Conservation (phyloP, 768 basidiomycete genomes). For the Thelephora ganbajun region DNA sequence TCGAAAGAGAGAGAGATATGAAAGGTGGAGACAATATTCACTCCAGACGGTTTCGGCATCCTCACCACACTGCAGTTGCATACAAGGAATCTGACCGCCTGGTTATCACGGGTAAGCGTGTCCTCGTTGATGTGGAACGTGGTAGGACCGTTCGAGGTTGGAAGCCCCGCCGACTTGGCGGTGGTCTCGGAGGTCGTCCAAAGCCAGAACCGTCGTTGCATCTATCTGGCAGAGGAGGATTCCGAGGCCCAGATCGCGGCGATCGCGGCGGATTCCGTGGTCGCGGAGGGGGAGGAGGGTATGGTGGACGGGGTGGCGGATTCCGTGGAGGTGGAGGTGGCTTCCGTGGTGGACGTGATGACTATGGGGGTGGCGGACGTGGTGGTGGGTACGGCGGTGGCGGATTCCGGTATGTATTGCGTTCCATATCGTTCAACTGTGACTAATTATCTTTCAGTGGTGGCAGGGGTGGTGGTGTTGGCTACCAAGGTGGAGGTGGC, state of each 20-base stretch:
- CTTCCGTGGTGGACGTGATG: slow-evolving; percentile 13
- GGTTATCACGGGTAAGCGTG: slow-evolving; percentile 90
- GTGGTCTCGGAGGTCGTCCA: slow-evolving; percentile 97
- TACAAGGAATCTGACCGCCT: slow-evolving; percentile 99
- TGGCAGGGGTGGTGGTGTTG: slow-evolving; percentile 61
- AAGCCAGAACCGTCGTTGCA: slow-evolving; percentile 46
- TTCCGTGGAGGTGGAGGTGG: slow-evolving; percentile 17
- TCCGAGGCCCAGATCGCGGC: slow-evolving; percentile 22
- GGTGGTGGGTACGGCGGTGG: slow-evolving; percentile 29
- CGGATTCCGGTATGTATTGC: slow-evolving; percentile 34
- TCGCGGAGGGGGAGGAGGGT: slow-evolving; percentile 27
- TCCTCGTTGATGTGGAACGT: slow-evolving; percentile 95
- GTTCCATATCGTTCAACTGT: slow-evolving; percentile 2
- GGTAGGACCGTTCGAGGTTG: slow-evolving; percentile 96
- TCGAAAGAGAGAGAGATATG: slow-evolving; percentile 98
- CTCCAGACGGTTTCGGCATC: slow-evolving; percentile 6
- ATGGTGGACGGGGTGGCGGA: slow-evolving; percentile 23
- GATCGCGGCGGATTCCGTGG: slow-evolving; percentile 34
- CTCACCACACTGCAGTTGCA: slow-evolving; percentile 40
- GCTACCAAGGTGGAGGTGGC: slow-evolving; percentile 49
- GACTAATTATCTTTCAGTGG: slow-evolving; percentile 21
- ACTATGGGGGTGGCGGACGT: slow-evolving; percentile 16
- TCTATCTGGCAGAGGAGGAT: not conserved
- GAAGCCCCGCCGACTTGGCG: slow-evolving; percentile 93
- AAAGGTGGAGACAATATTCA: slow-evolving; percentile 51